Evolutionary conservation across 2,329 filamentous ascomycete species (phyloP).

Genomic region (Beauveria brongniartii): DNA sequence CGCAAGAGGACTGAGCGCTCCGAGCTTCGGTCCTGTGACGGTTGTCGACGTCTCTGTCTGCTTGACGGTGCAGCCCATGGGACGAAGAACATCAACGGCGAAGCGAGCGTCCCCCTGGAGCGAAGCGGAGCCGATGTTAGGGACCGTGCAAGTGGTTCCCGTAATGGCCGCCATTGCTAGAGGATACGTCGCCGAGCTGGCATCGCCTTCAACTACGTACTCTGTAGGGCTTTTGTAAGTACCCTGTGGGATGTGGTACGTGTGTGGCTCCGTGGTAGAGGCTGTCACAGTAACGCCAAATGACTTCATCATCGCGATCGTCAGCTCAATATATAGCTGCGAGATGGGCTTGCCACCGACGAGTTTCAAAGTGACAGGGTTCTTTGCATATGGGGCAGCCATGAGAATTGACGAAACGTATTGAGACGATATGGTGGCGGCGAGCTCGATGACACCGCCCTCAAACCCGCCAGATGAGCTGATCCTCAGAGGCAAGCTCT

Average conservation of each 20-base stretch:
- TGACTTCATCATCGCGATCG: slow-evolving; percentile 89
- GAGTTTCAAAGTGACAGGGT: slow-evolving; percentile 79
- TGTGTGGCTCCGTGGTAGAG: slow-evolving; percentile 73
- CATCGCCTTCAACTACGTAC: slow-evolving; percentile 93
- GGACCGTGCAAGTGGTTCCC: slow-evolving; percentile 88
- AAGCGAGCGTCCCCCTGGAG: slow-evolving; percentile 94
- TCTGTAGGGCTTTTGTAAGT: slow-evolving; percentile 74
- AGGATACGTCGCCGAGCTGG: slow-evolving; percentile 94
- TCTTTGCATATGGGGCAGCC: slow-evolving; percentile 94
- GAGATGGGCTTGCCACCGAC: slow-evolving; percentile 97
- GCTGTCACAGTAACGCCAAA: slow-evolving; percentile 78
- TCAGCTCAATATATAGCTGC: slow-evolving; percentile 98
- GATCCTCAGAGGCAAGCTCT: slow-evolving; percentile 77
- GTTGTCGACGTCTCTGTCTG: slow-evolving; percentile 84
- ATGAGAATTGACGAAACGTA: slow-evolving; percentile 96
- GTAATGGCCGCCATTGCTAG: slow-evolving; percentile 91
- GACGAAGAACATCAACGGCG: slow-evolving; percentile 77
- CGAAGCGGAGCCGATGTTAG: slow-evolving; percentile 88
- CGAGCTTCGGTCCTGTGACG: slow-evolving; percentile 76
- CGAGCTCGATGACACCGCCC: slow-evolving; percentile 82
- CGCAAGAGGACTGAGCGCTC: slow-evolving; percentile 63
- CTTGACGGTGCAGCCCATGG: slow-evolving; percentile 88
- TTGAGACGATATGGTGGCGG: slow-evolving; percentile 95
- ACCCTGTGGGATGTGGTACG: slow-evolving; percentile 86
- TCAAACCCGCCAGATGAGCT: slow-evolving; percentile 74